Base-by-base conservation (phyloP, 345 rosid species). In the Aethionema arabicum region DNA sequence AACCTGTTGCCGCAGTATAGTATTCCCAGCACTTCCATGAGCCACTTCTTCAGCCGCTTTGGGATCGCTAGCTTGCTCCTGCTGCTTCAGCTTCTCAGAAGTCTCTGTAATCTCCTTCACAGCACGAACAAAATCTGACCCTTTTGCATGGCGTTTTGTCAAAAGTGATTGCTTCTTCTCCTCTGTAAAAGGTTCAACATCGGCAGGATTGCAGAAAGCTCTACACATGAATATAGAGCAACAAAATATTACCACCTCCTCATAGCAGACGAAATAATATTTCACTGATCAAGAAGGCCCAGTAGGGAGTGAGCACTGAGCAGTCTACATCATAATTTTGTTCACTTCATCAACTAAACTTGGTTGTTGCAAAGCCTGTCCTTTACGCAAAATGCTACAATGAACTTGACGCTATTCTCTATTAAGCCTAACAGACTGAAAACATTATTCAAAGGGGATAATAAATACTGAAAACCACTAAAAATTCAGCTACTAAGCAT, bases 91-190 rank as follows among this genome's bases (percentile, higher is more conserved):
- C 68, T 84, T 90, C 70, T 90, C 99, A 72, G 79, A 84, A 72
- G 88, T 81, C 52, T 85, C 99, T 55, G 69, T 73, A 39, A 93
- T 93, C 83, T 93, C 97, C 76, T 87, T 81, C 49, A 93, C 90
- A 35, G 99, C 97, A 66, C 95, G 95, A 61, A 87, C 83, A 79
- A 85, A 93, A 84, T 93, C 99, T 51, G 97, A 82, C 66, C 99
- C 95, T 76, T 79, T 90, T 5, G 90, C 93, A 61, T 87, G 97
- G 48, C 91, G 90, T 74, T 87, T 93, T 7, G 63, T 64, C 74
- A 85, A 65, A 74, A 93, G 96, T 46, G 90, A 80, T 72, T 87
- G 88, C 72, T 90, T 93, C 74, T 85, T 93, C 76, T 93, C 99
- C 72, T 93, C 99, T 7, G 99, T 85, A 82, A 93, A 93, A 63